Evolutionary conservation across 441 rosid genomes (phyloP), one percentile per base, ranked within the genome.

Genomic region (California macrophylla): DNA sequence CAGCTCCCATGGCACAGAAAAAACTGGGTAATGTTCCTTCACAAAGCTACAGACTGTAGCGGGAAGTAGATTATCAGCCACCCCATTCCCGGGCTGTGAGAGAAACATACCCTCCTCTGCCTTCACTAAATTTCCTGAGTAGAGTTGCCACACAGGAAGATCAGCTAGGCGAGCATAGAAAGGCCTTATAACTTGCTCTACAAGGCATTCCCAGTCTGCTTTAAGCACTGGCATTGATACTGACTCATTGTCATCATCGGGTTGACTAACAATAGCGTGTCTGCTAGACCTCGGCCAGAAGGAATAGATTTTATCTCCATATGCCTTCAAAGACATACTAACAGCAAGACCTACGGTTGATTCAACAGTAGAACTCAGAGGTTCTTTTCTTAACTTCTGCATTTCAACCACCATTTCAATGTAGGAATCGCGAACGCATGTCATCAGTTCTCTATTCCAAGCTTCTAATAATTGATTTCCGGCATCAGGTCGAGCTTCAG

Each of bases 41-140:
- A 94, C 98, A 79, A 94, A 94, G 72, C 90, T 80, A 76, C 99
- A 94, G 76, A 94, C 99, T 28, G 99, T 90, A 71, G 91, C 85
- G 0, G 98, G 98, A 79, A 94, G 98, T 78, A 94, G 73, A 81
- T 82, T 89, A 74, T 72, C 91, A 75, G 86, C 89, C 72, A 92
- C 87, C 26, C 85, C 90, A 79, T 86, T 83, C 70, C 94, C 98
- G 75, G 99, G 99, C 70, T 86, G 98, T 74, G 97, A 85, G 77
- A 94, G 86, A 84, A 94, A 92, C 99, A 94, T 94, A 75, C 99
- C 99, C 78, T 94, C 99, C 77, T 84, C 91, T 75, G 94, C 90
- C 85, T 86, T 94, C 71, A 92, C 99, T 72, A 92, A 71, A 77
- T 83, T 86, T 85, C 99, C 99, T 0, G 99, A 87, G 81, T 89